These are phyloP conservation scores for Danielia oregonensis DNA, from an alignment of 805 yeast genomes.

Conservation along the genomic window DNA sequence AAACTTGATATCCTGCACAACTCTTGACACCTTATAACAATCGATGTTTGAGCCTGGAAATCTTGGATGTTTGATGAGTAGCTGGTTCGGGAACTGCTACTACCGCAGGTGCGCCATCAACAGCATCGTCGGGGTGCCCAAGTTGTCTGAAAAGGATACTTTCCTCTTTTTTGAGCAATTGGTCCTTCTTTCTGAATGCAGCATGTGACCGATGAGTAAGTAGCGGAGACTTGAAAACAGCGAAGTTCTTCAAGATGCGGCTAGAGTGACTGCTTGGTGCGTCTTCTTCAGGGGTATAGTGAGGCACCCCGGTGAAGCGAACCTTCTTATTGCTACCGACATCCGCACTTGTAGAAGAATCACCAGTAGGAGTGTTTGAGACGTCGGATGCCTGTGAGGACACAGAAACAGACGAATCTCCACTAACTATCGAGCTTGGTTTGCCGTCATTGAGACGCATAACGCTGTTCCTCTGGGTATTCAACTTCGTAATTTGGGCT, in stretches of 20 bases:
- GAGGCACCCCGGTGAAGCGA: constrained; percentile 50
- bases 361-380: constrained; percentile 10
- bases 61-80: constrained; percentile 5
- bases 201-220: constrained; percentile 3
- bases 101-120: not conserved
- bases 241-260: constrained; percentile 36
- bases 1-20: constrained; percentile 12
- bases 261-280: constrained; percentile 44
- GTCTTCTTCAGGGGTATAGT: constrained; percentile 51
- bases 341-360: not conserved
- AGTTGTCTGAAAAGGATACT: constrained; percentile 30
- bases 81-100: not conserved
- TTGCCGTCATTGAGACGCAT: no score
- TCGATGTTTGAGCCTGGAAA: constrained; percentile 10
- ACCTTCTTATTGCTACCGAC: constrained; percentile 35
- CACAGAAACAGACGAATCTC: not conserved
- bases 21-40: constrained; percentile 4
- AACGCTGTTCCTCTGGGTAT: constrained; percentile 27
- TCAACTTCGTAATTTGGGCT: constrained; percentile 13
- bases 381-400: constrained; percentile 1
- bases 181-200: constrained; percentile 32
- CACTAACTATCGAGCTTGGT: constrained; percentile 9
- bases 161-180: constrained; percentile 36
- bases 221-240: constrained; percentile 24
- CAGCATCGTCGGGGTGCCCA: constrained; percentile 1